Conservation (phyloP, 2,329 filamentous ascomycete species). For the Atkinsonella hypoxylon region DNA sequence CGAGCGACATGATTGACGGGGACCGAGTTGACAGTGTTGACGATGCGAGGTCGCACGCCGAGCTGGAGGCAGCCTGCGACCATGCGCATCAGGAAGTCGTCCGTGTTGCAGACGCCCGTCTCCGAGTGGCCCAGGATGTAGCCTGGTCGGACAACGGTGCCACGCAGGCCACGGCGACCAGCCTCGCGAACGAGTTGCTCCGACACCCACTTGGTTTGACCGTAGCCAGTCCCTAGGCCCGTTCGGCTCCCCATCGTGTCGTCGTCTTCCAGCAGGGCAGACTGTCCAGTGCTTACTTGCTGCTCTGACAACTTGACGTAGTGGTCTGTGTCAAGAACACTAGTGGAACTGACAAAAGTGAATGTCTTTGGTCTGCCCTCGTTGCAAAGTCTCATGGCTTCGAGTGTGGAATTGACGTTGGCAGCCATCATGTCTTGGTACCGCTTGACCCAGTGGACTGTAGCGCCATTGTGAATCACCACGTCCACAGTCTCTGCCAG, state of each 20-base stretch:
- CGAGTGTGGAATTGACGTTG: constrained; percentile 75
- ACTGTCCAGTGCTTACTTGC: constrained; percentile 38
- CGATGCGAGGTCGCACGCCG: constrained; percentile 57
- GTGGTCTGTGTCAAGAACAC: constrained; percentile 68
- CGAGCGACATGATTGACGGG: constrained; percentile 74
- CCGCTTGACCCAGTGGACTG: constrained; percentile 69
- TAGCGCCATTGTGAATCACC: constrained; percentile 72
- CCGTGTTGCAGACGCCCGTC: constrained; percentile 63
- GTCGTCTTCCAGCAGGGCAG: constrained; percentile 61
- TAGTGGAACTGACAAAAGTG: constrained; percentile 65
- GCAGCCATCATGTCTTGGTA: constrained; percentile 60
- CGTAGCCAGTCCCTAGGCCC: constrained; percentile 77
- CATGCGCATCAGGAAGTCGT: constrained; percentile 84
- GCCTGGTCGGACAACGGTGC: constrained; percentile 68
- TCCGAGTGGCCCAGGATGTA: constrained; percentile 68
- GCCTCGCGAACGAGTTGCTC: constrained; percentile 65
- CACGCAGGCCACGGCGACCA: constrained; percentile 61
- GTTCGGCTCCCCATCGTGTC: constrained; percentile 64
- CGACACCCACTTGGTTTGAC: constrained; percentile 75
- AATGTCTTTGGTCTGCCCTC: constrained; percentile 68
- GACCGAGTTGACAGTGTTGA: constrained; percentile 81
- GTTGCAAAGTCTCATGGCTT: constrained; percentile 64
- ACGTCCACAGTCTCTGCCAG: constrained; percentile 57
- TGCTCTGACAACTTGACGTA: constrained; percentile 61
- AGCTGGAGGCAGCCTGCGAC: constrained; percentile 82